Base-by-base conservation (phyloP, 257 asterid genomes). In the Solanum lycopersicoides region DNA sequence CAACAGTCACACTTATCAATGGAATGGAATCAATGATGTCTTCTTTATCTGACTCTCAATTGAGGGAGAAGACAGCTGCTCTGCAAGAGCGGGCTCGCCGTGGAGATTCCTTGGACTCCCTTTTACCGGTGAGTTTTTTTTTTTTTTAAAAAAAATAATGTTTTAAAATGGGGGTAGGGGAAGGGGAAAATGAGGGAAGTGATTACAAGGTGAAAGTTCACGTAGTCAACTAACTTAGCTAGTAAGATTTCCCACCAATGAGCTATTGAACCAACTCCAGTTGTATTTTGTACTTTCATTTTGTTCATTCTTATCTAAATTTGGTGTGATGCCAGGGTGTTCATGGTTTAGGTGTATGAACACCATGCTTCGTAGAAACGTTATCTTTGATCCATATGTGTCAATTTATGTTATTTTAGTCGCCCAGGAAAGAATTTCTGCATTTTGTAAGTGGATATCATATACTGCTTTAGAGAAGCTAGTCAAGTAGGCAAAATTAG, bases 81-180 rank as follows among this genome's bases (percentile, higher is more conserved):
- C 89, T 97, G 91, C 98, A 95, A 75, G 88, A 90, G 65, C 93
- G 98, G 37, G 96, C 98, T 65, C 87, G 89, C 23, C 86, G 89
- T 63, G 98, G 96, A 25, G 94, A 94, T 63, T 93, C 98, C 47
- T 86, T 95, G 90, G 98, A 97, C 88, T 95, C 98, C 39, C 94
- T 95, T 88, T 91, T 97, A 90, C 98, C 99, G 47, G 99, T 95
- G 91, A 88, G 98, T 53, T 16, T 53, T 53, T 53, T 14, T 35
- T 35, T 35, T 35, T 5, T 47, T 1, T 13, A 1, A 1, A 0
- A 2, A 16, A 53, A 53, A 2, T 16, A 53, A 53, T 53, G 16
- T 16, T 53, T 53, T 16, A 6, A 47, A 53, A 53, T 53, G 9
- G 23, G 63, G 63, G 63, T 16, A 53, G 63, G 63, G 63, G 63